Evolutionary conservation across 306 rosid species (phyloP).

Genomic region (Vicia villosa): DNA sequence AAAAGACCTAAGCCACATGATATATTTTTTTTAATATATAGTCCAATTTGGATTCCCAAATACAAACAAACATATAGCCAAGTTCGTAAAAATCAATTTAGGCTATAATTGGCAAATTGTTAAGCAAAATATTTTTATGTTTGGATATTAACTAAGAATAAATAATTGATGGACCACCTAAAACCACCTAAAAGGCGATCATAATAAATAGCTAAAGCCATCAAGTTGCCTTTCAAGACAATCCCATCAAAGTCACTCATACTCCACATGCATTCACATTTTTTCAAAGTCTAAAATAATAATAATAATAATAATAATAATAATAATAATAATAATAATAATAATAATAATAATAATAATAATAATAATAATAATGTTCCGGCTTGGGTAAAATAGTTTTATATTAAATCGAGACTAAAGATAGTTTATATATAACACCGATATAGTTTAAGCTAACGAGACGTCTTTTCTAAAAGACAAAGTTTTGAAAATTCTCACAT

Average conservation of each 20-base stretch:
- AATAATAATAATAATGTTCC: too few species aligned
- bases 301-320: too few species aligned
- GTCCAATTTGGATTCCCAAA: slow-evolving; percentile 35
- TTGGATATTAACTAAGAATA: slow-evolving; percentile 35
- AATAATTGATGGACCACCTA: slow-evolving; percentile 44
- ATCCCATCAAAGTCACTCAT: slow-evolving; percentile 44
- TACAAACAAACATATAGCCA: slow-evolving; percentile 31
- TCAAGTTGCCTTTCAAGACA: slow-evolving; percentile 39
- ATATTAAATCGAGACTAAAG: too few species aligned
- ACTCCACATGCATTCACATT: neutral
- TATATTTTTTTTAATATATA: neutral
- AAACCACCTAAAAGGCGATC: slow-evolving; percentile 42
- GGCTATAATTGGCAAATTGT: slow-evolving; percentile 29
- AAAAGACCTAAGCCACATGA: slow-evolving; percentile 36
- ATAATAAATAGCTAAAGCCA: slow-evolving; percentile 47
- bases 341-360: too few species aligned
- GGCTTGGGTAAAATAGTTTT: too few species aligned
- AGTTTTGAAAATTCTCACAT: too few species aligned
- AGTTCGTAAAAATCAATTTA: slow-evolving; percentile 24
- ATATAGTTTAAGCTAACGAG: too few species aligned
- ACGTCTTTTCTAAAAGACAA: too few species aligned
- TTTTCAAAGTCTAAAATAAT: too few species aligned
- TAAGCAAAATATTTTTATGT: slow-evolving; percentile 11
- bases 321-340: too few species aligned
- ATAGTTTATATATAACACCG: too few species aligned